phyloP scores from a whole-genome alignment of 2,329 filamentous ascomycete species.

The Acephala macrosclerotiorum region DNA sequence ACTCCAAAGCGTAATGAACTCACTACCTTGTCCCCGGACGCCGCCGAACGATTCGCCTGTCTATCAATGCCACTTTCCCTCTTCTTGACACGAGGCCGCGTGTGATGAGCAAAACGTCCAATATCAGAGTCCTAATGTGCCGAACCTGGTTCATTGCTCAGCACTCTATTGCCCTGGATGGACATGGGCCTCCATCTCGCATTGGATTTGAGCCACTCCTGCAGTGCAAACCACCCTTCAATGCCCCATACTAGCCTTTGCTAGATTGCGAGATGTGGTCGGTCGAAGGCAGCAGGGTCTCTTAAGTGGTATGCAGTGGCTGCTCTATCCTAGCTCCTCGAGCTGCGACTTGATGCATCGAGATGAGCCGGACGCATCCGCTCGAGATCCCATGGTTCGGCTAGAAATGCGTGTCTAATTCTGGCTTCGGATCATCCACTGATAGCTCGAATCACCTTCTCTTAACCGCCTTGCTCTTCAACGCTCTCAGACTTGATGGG shows the following conservation, averaged over 20 bases:
- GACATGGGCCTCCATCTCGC: conserved; percentile 19
- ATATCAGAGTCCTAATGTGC: conserved; percentile 24
- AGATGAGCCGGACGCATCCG: conserved; percentile 53
- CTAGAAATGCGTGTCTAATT: conserved; percentile 49
- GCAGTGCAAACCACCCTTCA: conserved; percentile 21
- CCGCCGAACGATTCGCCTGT: conserved; percentile 27
- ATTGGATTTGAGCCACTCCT: conserved; percentile 34
- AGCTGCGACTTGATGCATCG: conserved; percentile 38
- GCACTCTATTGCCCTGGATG: conserved; percentile 25
- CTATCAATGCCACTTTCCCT: conserved; percentile 27
- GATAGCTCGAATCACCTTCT: conserved; percentile 50
- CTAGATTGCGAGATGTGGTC: conserved; percentile 7
- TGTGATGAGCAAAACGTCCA: conserved; percentile 20
- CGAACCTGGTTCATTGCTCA: conserved; percentile 24
- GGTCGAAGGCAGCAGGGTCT: conserved; percentile 33
- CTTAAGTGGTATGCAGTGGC: conserved; percentile 49
- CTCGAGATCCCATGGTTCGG: conserved; percentile 52
- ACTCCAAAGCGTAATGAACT: background rate
- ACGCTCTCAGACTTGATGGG: conserved; percentile 42
- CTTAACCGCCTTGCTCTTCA: conserved; percentile 52
- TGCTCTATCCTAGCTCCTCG: conserved; percentile 33
- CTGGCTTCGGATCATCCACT: conserved; percentile 47
- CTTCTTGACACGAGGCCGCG: conserved; percentile 20
- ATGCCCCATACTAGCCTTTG: conserved; percentile 4
- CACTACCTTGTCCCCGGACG: background rate